Base-by-base conservation (phyloP, 345 rosid genomes). In the Geranium rotundifolium region DNA sequence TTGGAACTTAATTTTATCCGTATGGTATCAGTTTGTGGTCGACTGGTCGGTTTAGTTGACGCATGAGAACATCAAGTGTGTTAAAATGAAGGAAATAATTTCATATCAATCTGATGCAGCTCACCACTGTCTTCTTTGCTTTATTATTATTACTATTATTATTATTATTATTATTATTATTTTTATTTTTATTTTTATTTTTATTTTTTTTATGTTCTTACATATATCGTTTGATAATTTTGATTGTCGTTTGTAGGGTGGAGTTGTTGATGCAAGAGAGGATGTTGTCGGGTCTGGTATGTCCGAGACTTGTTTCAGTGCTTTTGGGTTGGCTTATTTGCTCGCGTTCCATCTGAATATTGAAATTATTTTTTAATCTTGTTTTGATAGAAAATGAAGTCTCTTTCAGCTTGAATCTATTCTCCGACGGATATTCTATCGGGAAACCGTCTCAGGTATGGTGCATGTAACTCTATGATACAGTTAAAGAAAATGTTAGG, bases 391-490 rank as follows among this genome's bases (percentile, higher is more conserved):
- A 75, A 7, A 81, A 82, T 69, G 96, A 88, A 77, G 86, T 80
- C 71, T 90, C 99, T 56, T 81, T 88, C 67, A 62, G 73, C 2
- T 79, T 95, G 78, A 82, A 80, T 70, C 92, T 95, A 49, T 88
- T 82, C 67, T 73, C 80, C 3, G 84, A 81, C 75, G 99, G 96
- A 60, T 95, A 88, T 80, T 81, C 77, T 29, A 63, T 90, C 16
- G 90, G 84, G 72, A 90, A 85, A 73, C 82, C 91, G 17, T 69
- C 78, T 19, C 90, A 90, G 95, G 99, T 95, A 71, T 72, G 82
- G 63, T 29, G 65, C 63, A 56, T 54, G 60, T 29, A 71, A 60
- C 63, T 17, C 37, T 66, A n/a, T 14, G 29, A 34, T 62, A 41
- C 23, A 61, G 29, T 54, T 27, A 17, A 20, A 49, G 39, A 52